Evolutionary conservation across 2,329 filamentous ascomycete species (phyloP), one percentile per base, ranked within the genome.

Genomic region (Clonostachys sp.): DNA sequence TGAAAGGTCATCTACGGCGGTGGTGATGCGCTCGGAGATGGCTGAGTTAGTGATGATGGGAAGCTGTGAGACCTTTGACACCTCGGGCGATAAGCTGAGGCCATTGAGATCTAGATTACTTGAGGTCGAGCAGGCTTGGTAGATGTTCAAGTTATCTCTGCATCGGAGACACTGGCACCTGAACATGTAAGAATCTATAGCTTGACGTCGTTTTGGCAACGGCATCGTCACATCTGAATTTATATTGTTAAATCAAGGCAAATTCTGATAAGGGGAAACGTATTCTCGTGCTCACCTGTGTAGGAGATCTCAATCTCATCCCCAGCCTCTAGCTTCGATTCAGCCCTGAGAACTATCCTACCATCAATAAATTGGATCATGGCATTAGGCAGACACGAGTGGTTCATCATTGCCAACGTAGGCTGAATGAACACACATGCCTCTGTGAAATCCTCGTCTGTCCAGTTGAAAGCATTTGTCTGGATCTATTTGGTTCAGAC

Each of bases 291-390:
- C 68, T 50, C 62, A 77, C 81, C 80, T 35, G 81, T 78, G 53
- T 85, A 85, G 2, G 79, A 82, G 34, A 85, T 81, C 48, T 76
- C 72, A 46, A 85, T 73, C 62, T 84, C 78, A 24, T 83, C 73
- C 8, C 72, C 79, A 34, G 66, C 57, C 13, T 67, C 55, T 40
- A 86, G 81, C 4, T 66, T 59, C 18, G 55, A 59, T 46, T 76
- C 68, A 3, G 81, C 77, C 36, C 74, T 68, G 13, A 86, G 61
- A 4, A 75, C 61, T 4, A 78, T 74, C 5, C 62, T 68, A 6
- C 80, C 70, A 5, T 75, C 75, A 38, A 72, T 54, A 45, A 84
- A 83, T 41, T 75, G 71, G 14, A 85, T 75, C 43, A 74, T 67
- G 2, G 81, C 78, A 52, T 83, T 84, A 5, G 81, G 81, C 3